Conservation (phyloP, 495 filamentous ascomycete species). For the Neurospora sp. region DNA sequence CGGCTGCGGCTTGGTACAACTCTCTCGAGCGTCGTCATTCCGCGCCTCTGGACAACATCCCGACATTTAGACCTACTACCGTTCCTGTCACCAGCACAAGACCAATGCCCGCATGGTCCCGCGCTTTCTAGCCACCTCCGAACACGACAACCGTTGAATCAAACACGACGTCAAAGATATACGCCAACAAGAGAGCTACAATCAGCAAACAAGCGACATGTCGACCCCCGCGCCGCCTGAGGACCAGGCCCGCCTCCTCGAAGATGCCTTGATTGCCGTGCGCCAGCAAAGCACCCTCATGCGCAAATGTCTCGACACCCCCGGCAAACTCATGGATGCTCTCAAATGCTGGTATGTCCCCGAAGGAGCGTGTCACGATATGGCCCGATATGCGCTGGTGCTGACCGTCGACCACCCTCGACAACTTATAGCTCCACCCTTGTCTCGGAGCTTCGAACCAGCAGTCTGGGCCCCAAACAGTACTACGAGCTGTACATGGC, state of each 20-base stretch:
- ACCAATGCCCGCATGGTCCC: background rate
- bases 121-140: background rate
- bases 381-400: background rate
- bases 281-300: slow-evolving; percentile 92
- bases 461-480: slow-evolving; percentile 91
- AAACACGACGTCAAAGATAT: background rate
- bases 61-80: background rate
- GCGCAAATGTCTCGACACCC: slow-evolving; percentile 94
- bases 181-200: background rate
- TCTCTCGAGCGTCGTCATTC: background rate
- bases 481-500: slow-evolving; percentile 99
- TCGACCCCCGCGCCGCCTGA: slow-evolving; percentile 63
- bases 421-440: slow-evolving; percentile 67
- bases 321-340: slow-evolving; percentile 98
- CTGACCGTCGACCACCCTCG: background rate
- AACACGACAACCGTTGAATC: background rate
- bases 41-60: background rate
- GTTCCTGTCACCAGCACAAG: background rate
- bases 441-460: slow-evolving; percentile 92
- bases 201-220: slow-evolving; percentile 18
- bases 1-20: background rate
- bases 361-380: background rate
- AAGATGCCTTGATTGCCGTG: slow-evolving; percentile 93
- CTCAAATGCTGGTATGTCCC: slow-evolving; percentile 87
- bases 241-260: slow-evolving; percentile 88